Base-by-base conservation (phyloP, 2,329 filamentous ascomycete genomes). In the Bipolaris sorokiniana region DNA sequence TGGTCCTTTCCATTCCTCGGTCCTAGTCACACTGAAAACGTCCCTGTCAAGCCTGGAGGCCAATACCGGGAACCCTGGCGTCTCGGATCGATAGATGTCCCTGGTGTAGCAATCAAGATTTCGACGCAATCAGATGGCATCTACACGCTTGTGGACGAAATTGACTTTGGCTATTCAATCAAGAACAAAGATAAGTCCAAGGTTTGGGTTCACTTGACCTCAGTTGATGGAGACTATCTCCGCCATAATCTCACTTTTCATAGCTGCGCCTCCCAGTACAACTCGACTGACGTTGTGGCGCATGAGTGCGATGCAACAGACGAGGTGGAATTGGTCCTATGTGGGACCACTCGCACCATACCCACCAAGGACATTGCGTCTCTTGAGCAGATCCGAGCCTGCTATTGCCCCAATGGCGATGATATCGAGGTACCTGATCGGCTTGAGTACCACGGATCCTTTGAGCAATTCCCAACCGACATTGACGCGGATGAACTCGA, bases 71-170 rank as follows among this genome's bases (percentile, higher is more conserved):
- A 72, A 52, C 58, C 64, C 22, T 71, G 62, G 58, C 69, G 58
- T 45, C 47, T 52, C 45, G 69, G 68, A 22, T 62, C 64, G 9
- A 16, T 37, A 1, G 38, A 38, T 15, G 65, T 59, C 41, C 64
- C 66, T 16, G 68, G 69, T 9, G 56, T 72, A 20, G 61, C 69
- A 50, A 66, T 71, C 57, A 72, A 72, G 60, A 46, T 71, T 31
- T 69, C 66, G 10, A 42, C 58, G 33, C 46, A 62, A n/a, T 20
- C 51, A 13, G 54, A 72, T 22, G 68, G 67, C 44, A 64, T 72
- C 48, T 10, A 57, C 54, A 51, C 55, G 20, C 53, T 42, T 36
- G 63, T 59, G 31, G 48, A 55, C 28, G 65, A 71, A 55, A 61
- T 71, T 40, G 46, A 72, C 51, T 70, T 70, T 46, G 65, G 62